phyloP scores from a whole-genome alignment of 2,329 filamentous ascomycete species.

The Thielaviopsis euricoi region DNA sequence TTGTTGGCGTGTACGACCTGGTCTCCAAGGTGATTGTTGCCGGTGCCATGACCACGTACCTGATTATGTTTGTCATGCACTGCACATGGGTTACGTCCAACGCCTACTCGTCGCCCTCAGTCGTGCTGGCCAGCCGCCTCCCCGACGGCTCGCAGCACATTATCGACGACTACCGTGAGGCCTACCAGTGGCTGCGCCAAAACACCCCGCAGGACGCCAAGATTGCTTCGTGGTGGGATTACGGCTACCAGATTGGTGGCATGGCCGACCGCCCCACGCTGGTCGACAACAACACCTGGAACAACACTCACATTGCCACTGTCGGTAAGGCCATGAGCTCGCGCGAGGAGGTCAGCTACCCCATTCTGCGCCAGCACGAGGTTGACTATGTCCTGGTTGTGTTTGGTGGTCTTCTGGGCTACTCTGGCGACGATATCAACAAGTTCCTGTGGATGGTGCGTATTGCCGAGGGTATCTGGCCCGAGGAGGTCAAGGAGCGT shows the following conservation, averaged over 20 bases:
- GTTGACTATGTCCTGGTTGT: slow-evolving; percentile 98
- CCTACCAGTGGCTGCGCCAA: slow-evolving; percentile 97
- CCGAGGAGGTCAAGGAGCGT: slow-evolving; percentile 95
- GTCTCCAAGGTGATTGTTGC: slow-evolving; percentile 69
- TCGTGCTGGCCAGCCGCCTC: slow-evolving; percentile 80
- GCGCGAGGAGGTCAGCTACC: slow-evolving; percentile 92
- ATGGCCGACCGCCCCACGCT: slow-evolving; percentile 96
- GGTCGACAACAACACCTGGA: slow-evolving; percentile 99
- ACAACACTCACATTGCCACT: slow-evolving; percentile 98
- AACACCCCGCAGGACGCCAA: slow-evolving; percentile 92
- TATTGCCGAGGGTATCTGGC: slow-evolving; percentile 98
- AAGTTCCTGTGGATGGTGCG: slow-evolving; percentile 99
- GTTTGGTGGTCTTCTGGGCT: slow-evolving; percentile 87
- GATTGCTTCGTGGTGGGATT: slow-evolving; percentile 99
- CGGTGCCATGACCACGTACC: slow-evolving; percentile 55
- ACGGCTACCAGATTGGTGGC: slow-evolving; percentile 97
- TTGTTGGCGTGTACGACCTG: slow-evolving; percentile 68
- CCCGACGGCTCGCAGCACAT: slow-evolving; percentile 95
- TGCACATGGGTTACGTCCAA: slow-evolving; percentile 99
- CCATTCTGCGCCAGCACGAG: slow-evolving; percentile 95
- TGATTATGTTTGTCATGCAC: slow-evolving; percentile 87
- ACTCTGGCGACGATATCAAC: slow-evolving; percentile 98
- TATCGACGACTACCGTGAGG: slow-evolving; percentile 97
- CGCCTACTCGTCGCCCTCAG: slow-evolving; percentile 94
- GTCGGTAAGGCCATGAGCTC: slow-evolving; percentile 99